phyloP scores from a whole-genome alignment of 164 flowering plant species.

The Kalanchoe fedtschenkoi region DNA sequence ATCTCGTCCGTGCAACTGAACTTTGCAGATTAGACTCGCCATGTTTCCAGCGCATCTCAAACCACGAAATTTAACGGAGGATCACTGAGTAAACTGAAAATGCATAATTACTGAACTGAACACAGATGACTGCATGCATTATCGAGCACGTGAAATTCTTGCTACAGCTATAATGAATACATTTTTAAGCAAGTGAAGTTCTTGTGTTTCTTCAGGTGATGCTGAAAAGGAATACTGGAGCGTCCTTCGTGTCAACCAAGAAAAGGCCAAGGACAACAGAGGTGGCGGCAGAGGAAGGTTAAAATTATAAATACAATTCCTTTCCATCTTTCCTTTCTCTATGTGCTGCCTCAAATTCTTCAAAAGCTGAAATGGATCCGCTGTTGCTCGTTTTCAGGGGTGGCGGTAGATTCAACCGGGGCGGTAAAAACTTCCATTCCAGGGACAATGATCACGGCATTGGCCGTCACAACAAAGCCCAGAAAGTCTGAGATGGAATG shows the following conservation, averaged over 20 bases:
- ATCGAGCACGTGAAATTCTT: no score
- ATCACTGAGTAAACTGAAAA: no score
- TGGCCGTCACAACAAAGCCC: constrained; percentile 51
- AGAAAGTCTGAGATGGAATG: constrained; percentile 26
- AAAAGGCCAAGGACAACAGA: not conserved
- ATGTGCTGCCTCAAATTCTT: not conserved
- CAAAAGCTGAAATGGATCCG: not conserved
- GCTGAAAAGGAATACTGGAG: constrained; percentile 6
- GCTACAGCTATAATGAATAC: no score
- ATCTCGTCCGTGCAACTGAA: not conserved
- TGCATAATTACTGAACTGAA: no score
- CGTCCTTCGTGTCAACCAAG: constrained; percentile 29
- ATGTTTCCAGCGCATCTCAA: not conserved
- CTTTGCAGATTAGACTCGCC: not conserved
- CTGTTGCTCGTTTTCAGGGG: constrained; percentile 35
- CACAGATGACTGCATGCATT: no score
- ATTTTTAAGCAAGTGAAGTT: not conserved
- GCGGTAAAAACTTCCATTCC: constrained; percentile 38
- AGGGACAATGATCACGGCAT: constrained; percentile 25
- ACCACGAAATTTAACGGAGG: not conserved
- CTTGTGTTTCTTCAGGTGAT: not conserved
- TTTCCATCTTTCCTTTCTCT: not conserved
- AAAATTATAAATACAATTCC: not conserved
- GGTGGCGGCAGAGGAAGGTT: no score
- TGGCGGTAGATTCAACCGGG: constrained; percentile 53